These are phyloP conservation scores for Ilex aquifolium DNA, from an alignment of 257 asterid genomes.

Conservation along the genomic window DNA sequence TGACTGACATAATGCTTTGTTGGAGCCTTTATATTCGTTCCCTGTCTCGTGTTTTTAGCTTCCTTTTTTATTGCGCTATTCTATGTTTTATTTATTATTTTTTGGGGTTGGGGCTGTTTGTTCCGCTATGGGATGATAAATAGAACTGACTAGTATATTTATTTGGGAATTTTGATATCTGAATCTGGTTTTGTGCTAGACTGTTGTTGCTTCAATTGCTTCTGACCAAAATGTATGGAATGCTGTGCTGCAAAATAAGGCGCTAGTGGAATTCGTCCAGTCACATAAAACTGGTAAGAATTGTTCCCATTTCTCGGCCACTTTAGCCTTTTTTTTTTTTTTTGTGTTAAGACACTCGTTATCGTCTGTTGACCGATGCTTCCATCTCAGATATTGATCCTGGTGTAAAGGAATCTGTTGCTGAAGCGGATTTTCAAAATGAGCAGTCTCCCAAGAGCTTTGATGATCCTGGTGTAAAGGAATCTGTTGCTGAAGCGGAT, in stretches of 20 bases:
- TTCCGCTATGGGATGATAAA: too few relatives aligned
- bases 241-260: slow-evolving; percentile 54
- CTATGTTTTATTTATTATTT: neutral
- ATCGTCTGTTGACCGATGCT: slow-evolving; percentile 5
- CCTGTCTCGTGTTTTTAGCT: neutral
- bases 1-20: too few relatives aligned
- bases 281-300: slow-evolving; percentile 39
- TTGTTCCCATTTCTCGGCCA: too few relatives aligned
- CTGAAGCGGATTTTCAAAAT: slow-evolving; percentile 15
- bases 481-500: slow-evolving; percentile 18
- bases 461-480: neutral
- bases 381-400: neutral
- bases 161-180: neutral
- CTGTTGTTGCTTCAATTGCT: slow-evolving; percentile 79
- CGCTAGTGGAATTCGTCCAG: slow-evolving; percentile 52
- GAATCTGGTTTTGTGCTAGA: slow-evolving; percentile 32
- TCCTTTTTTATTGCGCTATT: too few relatives aligned
- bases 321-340: neutral
- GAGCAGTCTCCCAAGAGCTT: slow-evolving; percentile 12
- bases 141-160: neutral
- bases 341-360: neutral
- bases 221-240: slow-evolving; percentile 76
- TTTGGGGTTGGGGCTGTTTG: too few relatives aligned
- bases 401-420: slow-evolving; percentile 2
- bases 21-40: neutral